Base-by-base conservation (phyloP, 176 grass and related monocot species). In the Dendrocalamus sinicus region DNA sequence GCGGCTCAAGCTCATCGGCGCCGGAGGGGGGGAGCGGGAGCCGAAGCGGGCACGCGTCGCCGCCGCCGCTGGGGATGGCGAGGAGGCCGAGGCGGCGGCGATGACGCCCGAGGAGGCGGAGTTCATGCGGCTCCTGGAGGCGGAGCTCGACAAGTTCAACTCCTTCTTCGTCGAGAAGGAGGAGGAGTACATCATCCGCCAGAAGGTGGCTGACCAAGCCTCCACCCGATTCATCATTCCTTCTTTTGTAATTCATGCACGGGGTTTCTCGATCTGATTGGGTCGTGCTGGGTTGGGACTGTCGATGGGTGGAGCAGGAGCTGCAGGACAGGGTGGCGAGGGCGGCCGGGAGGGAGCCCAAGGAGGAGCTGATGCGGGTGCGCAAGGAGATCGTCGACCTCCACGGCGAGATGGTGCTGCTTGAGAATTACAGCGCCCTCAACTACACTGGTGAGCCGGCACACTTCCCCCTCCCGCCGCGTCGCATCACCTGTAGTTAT, bases 321-420 rank as follows among this genome's bases (percentile, higher is more conserved):
- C 78, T 99, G 60, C 91, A 88, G 84, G 96, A 99, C 84, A 86
- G 88, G 55, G 90, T 96, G 28, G 85, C 81, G 13, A 67, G 65
- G 84, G 93, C 91, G 22, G 88, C 79, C 24, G 85, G 79, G 10
- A 89, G 83, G 81, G 96, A 86, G 72, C 91, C 96, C 32, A 85
- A 89, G 75, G 90, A 91, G 67, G 93, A 95, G 78, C 57, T 96
- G 82, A 88, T 99, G 92, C 90, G 89, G 73, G 93, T 92, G 84
- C 94, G 92, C 81, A 96, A 99, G 88, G 96, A 92, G 86, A 96
- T 96, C 54, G 96, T 99, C 40, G 92, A 96, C 84, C 88, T 99
- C 58, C 96, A 99, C 26, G 96, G 96, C 65, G 96, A 96, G 93
- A 99, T 96, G 92, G 93, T 99, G 86, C 86, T 99, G 77, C 96